Evolutionary conservation across 2,329 filamentous ascomycete genomes (phyloP), one percentile per base, ranked within the genome.

Genomic region (Fonsecaea monophora): DNA sequence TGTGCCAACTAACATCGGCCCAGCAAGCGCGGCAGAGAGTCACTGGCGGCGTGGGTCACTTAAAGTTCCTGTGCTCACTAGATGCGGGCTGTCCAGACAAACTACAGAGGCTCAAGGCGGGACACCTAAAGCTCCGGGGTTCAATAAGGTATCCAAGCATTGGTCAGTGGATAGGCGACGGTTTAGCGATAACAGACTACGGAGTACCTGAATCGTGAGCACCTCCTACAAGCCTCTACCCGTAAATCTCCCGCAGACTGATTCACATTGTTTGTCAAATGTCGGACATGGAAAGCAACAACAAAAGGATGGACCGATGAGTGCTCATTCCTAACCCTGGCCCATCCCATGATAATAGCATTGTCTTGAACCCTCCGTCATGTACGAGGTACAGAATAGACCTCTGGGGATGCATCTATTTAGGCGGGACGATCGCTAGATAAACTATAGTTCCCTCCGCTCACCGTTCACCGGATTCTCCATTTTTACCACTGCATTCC

Each of bases 111-210:
- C 45, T 25, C 21, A 4, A 50, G 8, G 18, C 18, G 18, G 45
- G 45, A 10, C 18, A 25, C 18, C 21, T 50, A 18, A 25, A 25
- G 45, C 8, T 50, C 9, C 8, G 25, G 45, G 45, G 45, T 25
- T 9, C 18, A 50, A 53, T 10, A 30, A 15, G 35, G 35, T 38
- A 9, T 45, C 15, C 57, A 48, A 37, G 57, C 57, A 60, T 60
- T 60, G 57, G 57, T 45, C 57, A 60, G n/a, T 18, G n/a, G 40
- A 30, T 38, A 35, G 53, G 53, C 53, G 53, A 55, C 13, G 12
- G 30, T 55, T 55, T 55, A 55, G 53, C 53, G 53, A 55, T 55
- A 34, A 8, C 53, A 55, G 53, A 13, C 53, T 55, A 55, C 53
- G 53, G 53, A 55, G 30, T 55, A 25, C 9, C 45, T 50, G 45